Evolutionary conservation across 768 basidiomycete species (phyloP).

Genomic region (Agrocybe chaxingu): DNA sequence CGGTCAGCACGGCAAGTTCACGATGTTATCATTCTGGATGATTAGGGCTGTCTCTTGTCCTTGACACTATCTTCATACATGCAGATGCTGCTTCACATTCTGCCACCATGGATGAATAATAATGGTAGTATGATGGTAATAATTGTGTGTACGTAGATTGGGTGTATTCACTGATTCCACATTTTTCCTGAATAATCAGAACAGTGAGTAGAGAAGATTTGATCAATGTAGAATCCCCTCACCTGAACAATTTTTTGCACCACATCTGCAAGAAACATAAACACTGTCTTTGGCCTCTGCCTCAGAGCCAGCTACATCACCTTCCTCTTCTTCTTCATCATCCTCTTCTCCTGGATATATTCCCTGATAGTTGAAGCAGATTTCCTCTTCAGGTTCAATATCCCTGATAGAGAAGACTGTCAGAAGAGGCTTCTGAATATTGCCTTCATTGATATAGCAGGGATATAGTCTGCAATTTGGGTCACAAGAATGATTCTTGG

Average conservation of each 20-base stretch:
- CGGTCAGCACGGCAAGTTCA: slow-evolving; percentile 17
- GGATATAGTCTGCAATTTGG: slow-evolving; percentile 76
- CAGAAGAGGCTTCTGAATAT: slow-evolving; percentile 66
- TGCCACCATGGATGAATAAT: too few relatives aligned
- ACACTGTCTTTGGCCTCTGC: slow-evolving; percentile 13
- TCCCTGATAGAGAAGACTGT: slow-evolving; percentile 65
- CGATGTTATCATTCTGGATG: slow-evolving; percentile 44
- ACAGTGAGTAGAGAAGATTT: neutral
- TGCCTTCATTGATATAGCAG: slow-evolving; percentile 76
- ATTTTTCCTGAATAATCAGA: neutral
- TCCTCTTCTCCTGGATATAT: slow-evolving; percentile 35
- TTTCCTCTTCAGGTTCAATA: slow-evolving; percentile 63
- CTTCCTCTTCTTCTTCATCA: slow-evolving; percentile 26
- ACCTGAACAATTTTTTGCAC: slow-evolving; percentile 50
- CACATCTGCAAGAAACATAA: slow-evolving; percentile 42
- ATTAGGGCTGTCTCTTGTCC: slow-evolving; percentile 1
- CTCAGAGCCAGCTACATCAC: slow-evolving; percentile 8
- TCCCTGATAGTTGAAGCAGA: slow-evolving; percentile 76
- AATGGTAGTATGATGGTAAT: too few relatives aligned
- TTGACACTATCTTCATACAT: neutral
- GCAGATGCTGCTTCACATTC: neutral
- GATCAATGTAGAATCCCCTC: slow-evolving; percentile 1
- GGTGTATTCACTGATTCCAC: slow-evolving; percentile 5
- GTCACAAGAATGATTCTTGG: slow-evolving; percentile 87
- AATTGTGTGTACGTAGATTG: too few relatives aligned